phyloP scores from a whole-genome alignment of 2,329 filamentous ascomycete species.

The Fusarium nematophilum region DNA sequence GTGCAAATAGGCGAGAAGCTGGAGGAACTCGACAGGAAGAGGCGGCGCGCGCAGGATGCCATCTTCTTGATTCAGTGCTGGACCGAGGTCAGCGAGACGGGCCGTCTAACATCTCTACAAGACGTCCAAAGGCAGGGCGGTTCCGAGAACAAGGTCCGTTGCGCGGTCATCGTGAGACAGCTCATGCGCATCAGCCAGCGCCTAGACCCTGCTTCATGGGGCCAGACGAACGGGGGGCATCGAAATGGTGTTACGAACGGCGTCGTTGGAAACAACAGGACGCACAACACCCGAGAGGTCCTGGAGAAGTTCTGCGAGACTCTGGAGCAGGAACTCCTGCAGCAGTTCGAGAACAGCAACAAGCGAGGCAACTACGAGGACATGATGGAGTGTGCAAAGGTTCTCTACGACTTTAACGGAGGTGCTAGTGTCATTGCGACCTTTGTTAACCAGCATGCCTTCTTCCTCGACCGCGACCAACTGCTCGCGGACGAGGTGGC shows the following conservation, averaged over 20 bases:
- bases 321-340: conserved; percentile 92
- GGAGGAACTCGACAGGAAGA: conserved; percentile 93
- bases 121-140: conserved; percentile 87
- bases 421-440: conserved; percentile 94
- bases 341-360: conserved; percentile 98
- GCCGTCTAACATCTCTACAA: conserved; percentile 86
- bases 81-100: conserved; percentile 92
- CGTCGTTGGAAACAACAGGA: conserved; percentile 51
- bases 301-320: conserved; percentile 98
- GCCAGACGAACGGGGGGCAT: conserved; percentile 68
- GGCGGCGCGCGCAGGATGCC: conserved; percentile 89
- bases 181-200: conserved; percentile 93
- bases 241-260: conserved; percentile 64
- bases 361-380: conserved; percentile 94
- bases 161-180: conserved; percentile 92
- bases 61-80: conserved; percentile 97
- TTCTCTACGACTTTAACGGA: conserved; percentile 94
- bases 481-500: conserved; percentile 87
- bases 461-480: conserved; percentile 97
- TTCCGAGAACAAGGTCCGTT: conserved; percentile 92
- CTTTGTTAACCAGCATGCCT: conserved; percentile 99
- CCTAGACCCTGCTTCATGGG: conserved; percentile 82
- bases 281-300: conserved; percentile 81
- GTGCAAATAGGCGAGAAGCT: conserved; percentile 94
- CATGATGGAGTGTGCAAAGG: conserved; percentile 96